Conservation (phyloP, 192 early-diverging fungal genomes). For the Pilaira anomala region DNA sequence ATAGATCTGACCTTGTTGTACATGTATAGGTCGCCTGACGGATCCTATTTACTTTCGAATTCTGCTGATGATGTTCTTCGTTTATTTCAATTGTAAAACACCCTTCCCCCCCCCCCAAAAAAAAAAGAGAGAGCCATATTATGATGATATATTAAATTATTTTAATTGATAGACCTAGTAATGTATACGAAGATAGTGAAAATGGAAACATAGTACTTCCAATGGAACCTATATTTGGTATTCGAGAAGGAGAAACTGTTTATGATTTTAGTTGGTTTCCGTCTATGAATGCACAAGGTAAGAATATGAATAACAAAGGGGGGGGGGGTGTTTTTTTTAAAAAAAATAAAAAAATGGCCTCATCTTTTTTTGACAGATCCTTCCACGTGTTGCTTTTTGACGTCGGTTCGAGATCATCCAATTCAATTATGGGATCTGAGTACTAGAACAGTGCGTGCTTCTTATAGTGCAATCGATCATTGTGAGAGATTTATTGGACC, state of each 20-base stretch:
- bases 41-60: slow-evolving; percentile 57
- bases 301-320: not conserved
- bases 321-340: too few species aligned
- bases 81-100: slow-evolving; percentile 51
- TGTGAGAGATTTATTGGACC: slow-evolving; percentile 65
- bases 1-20: not conserved
- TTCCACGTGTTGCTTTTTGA: slow-evolving; percentile 57
- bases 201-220: not conserved
- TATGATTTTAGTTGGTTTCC: slow-evolving; percentile 70
- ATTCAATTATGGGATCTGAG: slow-evolving; percentile 72
- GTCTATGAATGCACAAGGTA: slow-evolving; percentile 50
- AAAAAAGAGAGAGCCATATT: slow-evolving; percentile 18
- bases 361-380: slow-evolving; percentile 40
- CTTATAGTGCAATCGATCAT: slow-evolving; percentile 65
- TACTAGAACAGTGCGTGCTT: slow-evolving; percentile 61
- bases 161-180: not conserved
- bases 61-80: slow-evolving; percentile 60
- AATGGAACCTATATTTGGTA: slow-evolving; percentile 19
- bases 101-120: too few species aligned
- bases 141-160: slow-evolving; percentile 20
- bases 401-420: slow-evolving; percentile 71
- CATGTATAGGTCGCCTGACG: slow-evolving; percentile 63
- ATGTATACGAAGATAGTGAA: slow-evolving; percentile 1
- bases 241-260: slow-evolving; percentile 49
- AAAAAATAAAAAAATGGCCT: not conserved